Evolutionary conservation across 371 early-diverging fungal genomes (phyloP), one percentile per base, ranked within the genome.

Genomic region (Mortierella sp.): DNA sequence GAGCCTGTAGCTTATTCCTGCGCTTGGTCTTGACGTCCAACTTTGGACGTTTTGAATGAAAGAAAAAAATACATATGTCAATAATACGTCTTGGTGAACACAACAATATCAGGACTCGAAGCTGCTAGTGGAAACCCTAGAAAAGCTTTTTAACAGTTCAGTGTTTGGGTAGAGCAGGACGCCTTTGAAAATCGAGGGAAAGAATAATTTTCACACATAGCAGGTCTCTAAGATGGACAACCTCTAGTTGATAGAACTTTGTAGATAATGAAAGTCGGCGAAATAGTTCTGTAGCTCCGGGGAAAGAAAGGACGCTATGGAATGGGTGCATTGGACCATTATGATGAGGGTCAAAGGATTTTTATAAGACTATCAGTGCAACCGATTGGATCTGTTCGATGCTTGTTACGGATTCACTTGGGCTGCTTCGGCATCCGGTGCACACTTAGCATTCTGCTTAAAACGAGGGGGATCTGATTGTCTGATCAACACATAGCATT

Each of bases 401-500:
- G 62, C 67, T 65, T 62, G 51, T 73, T 66, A 60, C 64, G 64
- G 73, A 73, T 51, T 67, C 58, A 49, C 64, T 67, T 73, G 73
- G 70, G 76, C 82, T 72, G 63, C 72, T 68, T 72, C 65, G 73
- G 79, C 74, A 67, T 89, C 78, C 74, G 82, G 84, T 76, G 73
- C 70, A 73, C 86, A 69, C 65, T 83, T 78, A 86, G 85, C 87
- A 86, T 83, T 85, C 87, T 83, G 79, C 86, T 88, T 86, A 87
- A 88, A 87, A 88, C 88, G 84, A 86, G 86, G 89, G 89, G 87
- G 89, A 89, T 89, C 89, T 88, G 89, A 89, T 88, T 87, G 91
- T 89, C 88, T 89, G 89, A 87, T 90, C 86, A 90, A 90, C 89
- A 91, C 89, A 90, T 89, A 89, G 89, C 89, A 87, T 90, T 89